Conservation (phyloP, 345 rosid species). For the Syzygium aqueum region DNA sequence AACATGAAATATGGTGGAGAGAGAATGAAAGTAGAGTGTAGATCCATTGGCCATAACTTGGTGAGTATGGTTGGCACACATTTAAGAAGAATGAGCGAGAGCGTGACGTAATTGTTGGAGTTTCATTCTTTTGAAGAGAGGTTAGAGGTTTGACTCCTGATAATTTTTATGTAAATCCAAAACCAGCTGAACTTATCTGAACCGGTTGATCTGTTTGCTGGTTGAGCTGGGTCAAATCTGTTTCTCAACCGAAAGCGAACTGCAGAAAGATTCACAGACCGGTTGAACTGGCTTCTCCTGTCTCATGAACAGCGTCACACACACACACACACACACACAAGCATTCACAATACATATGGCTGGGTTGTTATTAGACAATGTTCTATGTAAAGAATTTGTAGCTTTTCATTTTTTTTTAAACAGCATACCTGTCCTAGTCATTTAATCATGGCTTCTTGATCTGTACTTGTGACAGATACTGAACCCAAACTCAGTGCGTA, state of each 20-base stretch:
- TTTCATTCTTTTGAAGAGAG: background rate
- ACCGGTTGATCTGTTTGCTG: background rate
- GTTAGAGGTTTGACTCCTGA: background rate
- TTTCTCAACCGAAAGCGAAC: background rate
- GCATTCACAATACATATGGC: no score
- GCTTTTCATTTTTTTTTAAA: no score
- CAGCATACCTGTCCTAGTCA: no score
- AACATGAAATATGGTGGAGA: background rate
- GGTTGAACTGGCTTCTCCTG: background rate
- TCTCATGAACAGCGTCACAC: no score
- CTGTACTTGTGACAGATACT: no score
- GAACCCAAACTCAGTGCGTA: no score
- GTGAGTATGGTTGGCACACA: background rate
- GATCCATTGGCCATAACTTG: background rate
- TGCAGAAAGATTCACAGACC: background rate
- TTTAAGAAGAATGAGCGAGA: background rate
- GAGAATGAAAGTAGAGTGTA: background rate
- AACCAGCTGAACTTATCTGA: background rate
- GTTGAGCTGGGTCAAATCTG: background rate
- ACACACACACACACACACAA: no score
- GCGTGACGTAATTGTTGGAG: background rate
- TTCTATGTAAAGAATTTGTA: no score
- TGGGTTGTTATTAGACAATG: no score
- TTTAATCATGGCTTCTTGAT: no score
- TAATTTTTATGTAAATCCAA: background rate